phyloP scores from a whole-genome alignment of 2,329 filamentous ascomycete species.

The Fusarium keratoplasticum region DNA sequence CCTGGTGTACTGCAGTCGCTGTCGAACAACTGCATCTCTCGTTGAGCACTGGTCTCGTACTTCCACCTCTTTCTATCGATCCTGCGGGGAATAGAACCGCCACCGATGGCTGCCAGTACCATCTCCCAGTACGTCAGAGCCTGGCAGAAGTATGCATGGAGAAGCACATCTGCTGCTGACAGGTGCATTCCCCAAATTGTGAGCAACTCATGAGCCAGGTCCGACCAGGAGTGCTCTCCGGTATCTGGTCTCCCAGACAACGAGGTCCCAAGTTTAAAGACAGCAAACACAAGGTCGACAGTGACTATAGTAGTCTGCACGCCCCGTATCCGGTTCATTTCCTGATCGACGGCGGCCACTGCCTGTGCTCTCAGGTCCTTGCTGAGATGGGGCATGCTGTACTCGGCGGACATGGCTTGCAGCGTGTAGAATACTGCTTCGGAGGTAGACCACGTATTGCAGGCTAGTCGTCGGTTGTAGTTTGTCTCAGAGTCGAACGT shows the following conservation, averaged over 20 bases:
- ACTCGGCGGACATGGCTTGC: not conserved
- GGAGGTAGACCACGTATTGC: not conserved
- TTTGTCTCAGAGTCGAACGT: not conserved
- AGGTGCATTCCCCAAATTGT: not conserved
- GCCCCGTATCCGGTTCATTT: not conserved
- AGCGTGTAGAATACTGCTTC: not conserved
- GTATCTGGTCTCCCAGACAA: not conserved
- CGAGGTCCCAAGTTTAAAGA: not conserved
- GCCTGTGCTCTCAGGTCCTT: not conserved
- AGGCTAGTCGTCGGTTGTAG: not conserved
- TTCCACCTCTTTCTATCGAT: not conserved
- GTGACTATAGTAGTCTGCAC: not conserved
- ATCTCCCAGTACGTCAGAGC: not conserved
- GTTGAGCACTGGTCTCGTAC: not conserved
- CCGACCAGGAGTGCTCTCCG: not conserved
- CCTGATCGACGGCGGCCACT: not conserved
- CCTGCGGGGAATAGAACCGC: not conserved
- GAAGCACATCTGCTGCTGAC: not conserved
- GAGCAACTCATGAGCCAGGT: not conserved
- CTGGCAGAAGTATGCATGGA: not conserved
- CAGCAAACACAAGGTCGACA: not conserved
- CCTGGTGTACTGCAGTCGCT: not conserved
- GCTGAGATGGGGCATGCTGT: not conserved
- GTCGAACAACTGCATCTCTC: not conserved
- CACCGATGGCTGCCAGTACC: not conserved